Evolutionary conservation across 169 alveolate genomes (phyloP).

Genomic region (Plasmodium gaboni): DNA sequence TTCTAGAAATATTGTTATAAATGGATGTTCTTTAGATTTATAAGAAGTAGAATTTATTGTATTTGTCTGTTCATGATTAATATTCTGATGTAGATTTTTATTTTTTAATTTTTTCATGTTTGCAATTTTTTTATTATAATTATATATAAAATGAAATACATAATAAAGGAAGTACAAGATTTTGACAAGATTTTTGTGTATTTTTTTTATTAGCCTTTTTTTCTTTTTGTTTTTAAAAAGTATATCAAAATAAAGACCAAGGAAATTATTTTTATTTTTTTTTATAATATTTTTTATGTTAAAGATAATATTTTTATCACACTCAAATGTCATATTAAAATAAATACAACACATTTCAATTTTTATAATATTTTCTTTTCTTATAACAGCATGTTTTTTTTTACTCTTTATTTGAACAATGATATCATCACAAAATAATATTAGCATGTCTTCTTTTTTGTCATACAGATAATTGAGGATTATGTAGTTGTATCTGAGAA

Average conservation of each 20-base stretch:
- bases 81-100: no score
- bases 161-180: conserved; percentile 42
- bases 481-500: conserved; percentile 6
- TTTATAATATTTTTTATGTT: conserved; percentile 24
- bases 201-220: conserved; percentile 37
- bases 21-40: not conserved
- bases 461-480: conserved; percentile 30
- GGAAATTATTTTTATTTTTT: conserved; percentile 49
- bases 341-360: conserved; percentile 33
- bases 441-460: conserved; percentile 4
- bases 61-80: no score
- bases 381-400: not conserved
- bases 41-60: not conserved
- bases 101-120: not conserved
- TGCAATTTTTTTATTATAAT: conserved; percentile 18
- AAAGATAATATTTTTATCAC: conserved; percentile 24
- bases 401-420: conserved; percentile 18
- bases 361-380: conserved; percentile 28
- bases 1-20: conserved; percentile 7
- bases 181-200: conserved; percentile 4
- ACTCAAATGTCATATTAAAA: conserved; percentile 41
- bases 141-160: conserved; percentile 43
- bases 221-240: conserved; percentile 44
- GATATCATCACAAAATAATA: conserved; percentile 40
- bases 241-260: conserved; percentile 39